Percentiles rank a stretch among this genome's conserved stretches.
These are phyloP conservation scores for Penicillium psychrofluorescens DNA, from an alignment of 495 filamentous ascomycete species.

Conservation along the genomic window DNA sequence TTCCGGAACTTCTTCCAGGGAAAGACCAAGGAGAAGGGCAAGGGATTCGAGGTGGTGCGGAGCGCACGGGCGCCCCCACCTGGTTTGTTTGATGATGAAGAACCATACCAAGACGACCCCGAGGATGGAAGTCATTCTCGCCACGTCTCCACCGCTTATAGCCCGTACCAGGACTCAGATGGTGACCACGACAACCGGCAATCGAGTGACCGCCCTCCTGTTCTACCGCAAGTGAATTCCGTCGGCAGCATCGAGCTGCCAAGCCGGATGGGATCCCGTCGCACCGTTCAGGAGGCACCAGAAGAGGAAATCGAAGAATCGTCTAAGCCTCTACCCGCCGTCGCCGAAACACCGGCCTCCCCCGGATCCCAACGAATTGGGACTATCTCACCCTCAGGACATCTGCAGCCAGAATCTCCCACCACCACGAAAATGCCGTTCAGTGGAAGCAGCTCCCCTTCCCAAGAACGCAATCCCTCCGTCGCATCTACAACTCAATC, in stretches of 20 bases:
- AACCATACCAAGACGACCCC: constrained; percentile 53
- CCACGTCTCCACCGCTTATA: constrained; percentile 23
- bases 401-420: constrained; percentile 24
- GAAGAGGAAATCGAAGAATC: constrained; percentile 9
- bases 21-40: constrained; percentile 81
- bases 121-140: constrained; percentile 30
- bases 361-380: not conserved
- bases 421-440: constrained; percentile 51
- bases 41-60: constrained; percentile 93
- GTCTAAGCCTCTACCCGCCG: constrained; percentile 8
- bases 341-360: constrained; percentile 15
- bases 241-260: constrained; percentile 56
- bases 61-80: constrained; percentile 60
- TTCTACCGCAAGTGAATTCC: constrained; percentile 54
- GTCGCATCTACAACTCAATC: constrained; percentile 39
- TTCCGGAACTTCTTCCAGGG: constrained; percentile 70
- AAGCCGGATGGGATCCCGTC: constrained; percentile 56
- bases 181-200: constrained; percentile 18
- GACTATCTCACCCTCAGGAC: constrained; percentile 7
- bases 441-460: constrained; percentile 44
- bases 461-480: constrained; percentile 38
- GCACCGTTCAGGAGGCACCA: constrained; percentile 30
- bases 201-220: constrained; percentile 24
- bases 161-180: constrained; percentile 42
- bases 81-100: constrained; percentile 37